Conservation (phyloP, 225 moss, liverwort and hornwort species). For the Rhytidiadelphus loreus region DNA sequence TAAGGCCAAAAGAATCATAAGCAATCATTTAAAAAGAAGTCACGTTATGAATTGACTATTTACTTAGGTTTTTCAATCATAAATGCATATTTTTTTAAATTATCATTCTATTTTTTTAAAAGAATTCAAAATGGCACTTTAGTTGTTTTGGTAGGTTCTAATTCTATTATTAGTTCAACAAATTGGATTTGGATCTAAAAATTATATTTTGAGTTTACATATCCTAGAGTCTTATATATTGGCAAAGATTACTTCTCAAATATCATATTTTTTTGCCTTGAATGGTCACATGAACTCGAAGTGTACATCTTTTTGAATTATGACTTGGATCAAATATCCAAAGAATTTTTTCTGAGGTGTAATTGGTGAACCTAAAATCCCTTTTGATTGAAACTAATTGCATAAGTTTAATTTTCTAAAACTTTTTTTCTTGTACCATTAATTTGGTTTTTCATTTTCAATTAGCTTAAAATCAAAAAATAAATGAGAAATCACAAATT, state of each 20-base stretch:
- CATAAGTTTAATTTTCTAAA: not conserved
- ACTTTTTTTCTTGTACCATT: too few relatives aligned
- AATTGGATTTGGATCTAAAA: not conserved
- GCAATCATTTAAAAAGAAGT: not conserved
- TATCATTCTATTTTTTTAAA: not conserved
- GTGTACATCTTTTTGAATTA: too few relatives aligned
- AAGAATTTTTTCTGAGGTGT: not conserved
- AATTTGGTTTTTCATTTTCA: not conserved
- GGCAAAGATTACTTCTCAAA: not conserved
- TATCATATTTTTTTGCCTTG: not conserved
- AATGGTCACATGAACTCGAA: not conserved
- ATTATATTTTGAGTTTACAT: rapidly evolving
- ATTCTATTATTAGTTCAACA: not conserved
- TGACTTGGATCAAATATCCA: not conserved
- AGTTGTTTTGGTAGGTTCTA: not conserved
- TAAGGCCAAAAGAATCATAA: too few relatives aligned
- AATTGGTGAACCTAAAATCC: not conserved
- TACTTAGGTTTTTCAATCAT: not conserved
- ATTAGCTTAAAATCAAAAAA: not conserved
- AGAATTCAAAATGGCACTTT: not conserved
- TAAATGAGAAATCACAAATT: not conserved
- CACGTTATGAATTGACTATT: too few relatives aligned
- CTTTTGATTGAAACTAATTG: not conserved
- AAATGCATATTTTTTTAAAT: not conserved
- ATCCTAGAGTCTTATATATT: too few relatives aligned